Evolutionary conservation across 345 rosid species (phyloP).

Genomic region (Citrus sp.): DNA sequence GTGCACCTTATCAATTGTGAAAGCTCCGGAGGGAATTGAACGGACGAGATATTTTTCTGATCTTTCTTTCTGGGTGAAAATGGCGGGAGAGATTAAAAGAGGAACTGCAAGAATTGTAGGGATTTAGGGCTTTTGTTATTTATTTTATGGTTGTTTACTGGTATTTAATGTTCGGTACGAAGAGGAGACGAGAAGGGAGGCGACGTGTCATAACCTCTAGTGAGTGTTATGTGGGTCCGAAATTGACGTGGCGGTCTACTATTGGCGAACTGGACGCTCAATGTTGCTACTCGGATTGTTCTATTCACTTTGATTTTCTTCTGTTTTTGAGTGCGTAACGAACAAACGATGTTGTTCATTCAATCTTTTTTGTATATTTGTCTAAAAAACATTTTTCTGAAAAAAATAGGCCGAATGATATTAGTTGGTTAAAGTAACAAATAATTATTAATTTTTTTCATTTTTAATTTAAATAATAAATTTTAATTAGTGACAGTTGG

Average conservation of each 20-base stretch:
- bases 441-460: too few relatives aligned
- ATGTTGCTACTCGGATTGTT: background rate
- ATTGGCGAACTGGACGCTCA: background rate
- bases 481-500: too few relatives aligned
- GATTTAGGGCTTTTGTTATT: background rate
- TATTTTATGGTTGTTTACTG: background rate
- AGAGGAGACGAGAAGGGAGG: background rate
- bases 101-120: slow-evolving; percentile 27
- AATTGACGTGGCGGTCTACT: slow-evolving; percentile 2
- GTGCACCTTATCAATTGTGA: background rate
- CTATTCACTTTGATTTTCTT: background rate
- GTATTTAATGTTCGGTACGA: background rate
- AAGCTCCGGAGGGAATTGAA: background rate
- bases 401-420: too few relatives aligned
- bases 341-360: too few relatives aligned
- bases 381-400: too few relatives aligned
- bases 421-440: too few relatives aligned
- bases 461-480: too few relatives aligned
- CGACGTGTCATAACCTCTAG: background rate
- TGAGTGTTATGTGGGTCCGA: background rate
- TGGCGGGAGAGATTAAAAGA: slow-evolving; percentile 26
- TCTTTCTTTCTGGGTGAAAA: background rate
- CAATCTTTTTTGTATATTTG: too few relatives aligned
- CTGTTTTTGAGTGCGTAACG: too few relatives aligned
- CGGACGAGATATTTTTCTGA: slow-evolving; percentile 3